Evolutionary conservation across 805 yeast genomes (phyloP).

Genomic region (Lipomyces orientalis): DNA sequence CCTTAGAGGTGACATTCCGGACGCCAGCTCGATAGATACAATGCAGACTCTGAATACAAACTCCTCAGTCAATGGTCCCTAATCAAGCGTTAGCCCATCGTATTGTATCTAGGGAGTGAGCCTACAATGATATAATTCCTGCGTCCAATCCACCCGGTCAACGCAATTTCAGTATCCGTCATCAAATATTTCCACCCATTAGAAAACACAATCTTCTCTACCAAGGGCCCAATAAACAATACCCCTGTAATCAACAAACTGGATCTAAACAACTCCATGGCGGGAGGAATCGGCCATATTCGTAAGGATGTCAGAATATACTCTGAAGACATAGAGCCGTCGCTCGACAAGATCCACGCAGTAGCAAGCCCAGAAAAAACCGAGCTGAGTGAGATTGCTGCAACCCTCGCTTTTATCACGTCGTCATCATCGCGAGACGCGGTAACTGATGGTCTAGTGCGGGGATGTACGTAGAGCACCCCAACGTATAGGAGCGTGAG

Average conservation of each 20-base stretch:
- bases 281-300: constrained; percentile 22
- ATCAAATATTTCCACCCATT: constrained; percentile 27
- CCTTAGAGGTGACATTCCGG: constrained; percentile 36
- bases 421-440: constrained; percentile 26
- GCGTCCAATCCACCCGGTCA: constrained; percentile 21
- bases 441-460: constrained; percentile 31
- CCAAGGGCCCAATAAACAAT: constrained; percentile 58
- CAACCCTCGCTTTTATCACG: constrained; percentile 24
- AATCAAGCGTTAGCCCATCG: background rate
- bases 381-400: constrained; percentile 27
- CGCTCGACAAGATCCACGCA: constrained; percentile 21
- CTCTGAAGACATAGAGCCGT: constrained; percentile 5
- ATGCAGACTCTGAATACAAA: constrained; percentile 64
- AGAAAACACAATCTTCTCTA: constrained; percentile 46
- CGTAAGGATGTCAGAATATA: constrained; percentile 13
- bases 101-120: background rate
- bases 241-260: constrained; percentile 43
- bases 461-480: constrained; percentile 35
- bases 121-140: constrained; percentile 35
- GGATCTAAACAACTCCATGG: constrained; percentile 21
- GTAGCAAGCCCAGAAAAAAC: constrained; percentile 22
- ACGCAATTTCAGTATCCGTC: background rate
- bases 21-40: constrained; percentile 43
- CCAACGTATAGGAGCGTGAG: constrained; percentile 37
- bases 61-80: constrained; percentile 82